phyloP scores from a whole-genome alignment of 306 rosid species.

The Ammopiptanthus mongolicus region DNA sequence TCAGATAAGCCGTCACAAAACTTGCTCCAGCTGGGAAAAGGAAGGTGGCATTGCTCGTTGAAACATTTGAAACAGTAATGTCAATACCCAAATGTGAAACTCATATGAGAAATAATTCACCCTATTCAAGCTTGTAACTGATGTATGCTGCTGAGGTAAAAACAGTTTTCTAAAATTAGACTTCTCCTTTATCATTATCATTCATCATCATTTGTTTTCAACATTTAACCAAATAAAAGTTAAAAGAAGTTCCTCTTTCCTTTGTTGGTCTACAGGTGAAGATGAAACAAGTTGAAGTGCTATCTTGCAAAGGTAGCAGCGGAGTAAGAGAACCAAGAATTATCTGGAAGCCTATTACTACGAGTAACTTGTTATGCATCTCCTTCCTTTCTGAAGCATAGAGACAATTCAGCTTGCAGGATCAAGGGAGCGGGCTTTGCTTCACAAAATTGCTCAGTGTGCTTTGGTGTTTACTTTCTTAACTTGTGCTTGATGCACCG shows the following conservation, averaged over 20 bases:
- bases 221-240: not conserved
- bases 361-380: not conserved
- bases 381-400: slow-evolving; percentile 6
- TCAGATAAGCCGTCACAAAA: slow-evolving; percentile 58
- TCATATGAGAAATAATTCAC: slow-evolving; percentile 27
- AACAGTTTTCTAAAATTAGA: not conserved
- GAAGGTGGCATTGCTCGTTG: slow-evolving; percentile 84
- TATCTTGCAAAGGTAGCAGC: not conserved
- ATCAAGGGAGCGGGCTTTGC: slow-evolving; percentile 1
- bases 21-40: slow-evolving; percentile 75
- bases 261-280: not conserved
- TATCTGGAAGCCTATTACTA: slow-evolving; percentile 14
- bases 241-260: not conserved
- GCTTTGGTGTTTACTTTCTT: slow-evolving; percentile 21
- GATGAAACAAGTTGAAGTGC: not conserved
- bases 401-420: slow-evolving; percentile 1
- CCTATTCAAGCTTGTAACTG: slow-evolving; percentile 69
- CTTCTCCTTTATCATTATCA: not conserved
- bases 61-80: slow-evolving; percentile 79
- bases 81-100: slow-evolving; percentile 46
- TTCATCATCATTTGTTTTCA: not conserved
- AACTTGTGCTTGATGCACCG: not conserved
- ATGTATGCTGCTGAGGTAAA: slow-evolving; percentile 22
- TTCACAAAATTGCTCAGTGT: slow-evolving; percentile 3
- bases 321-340: not conserved